Base-by-base conservation (phyloP, 1,284 basidiomycete species). In the Heterobasidion irregulare region DNA sequence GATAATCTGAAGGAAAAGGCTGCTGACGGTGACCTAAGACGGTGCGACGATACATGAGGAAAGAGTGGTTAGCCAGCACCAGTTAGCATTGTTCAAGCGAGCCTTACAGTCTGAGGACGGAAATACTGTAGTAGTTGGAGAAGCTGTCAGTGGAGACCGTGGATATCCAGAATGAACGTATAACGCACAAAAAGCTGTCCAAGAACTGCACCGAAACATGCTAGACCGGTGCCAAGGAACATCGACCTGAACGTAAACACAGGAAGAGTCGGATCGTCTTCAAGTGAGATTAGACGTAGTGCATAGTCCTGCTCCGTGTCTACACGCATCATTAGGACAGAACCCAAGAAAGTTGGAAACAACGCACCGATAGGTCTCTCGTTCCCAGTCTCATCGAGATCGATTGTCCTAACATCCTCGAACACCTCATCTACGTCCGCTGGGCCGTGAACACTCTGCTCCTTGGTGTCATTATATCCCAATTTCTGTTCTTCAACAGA, bases 201-300 rank as follows among this genome's bases (percentile, higher is more conserved):
- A 10, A 83, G 70, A 8, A 82, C 78, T 36, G 80, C 73, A 15
- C 76, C 78, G 64, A 83, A 80, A 59, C 77, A 78, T 4, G 78
- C 71, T 2, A 82, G 70, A 5, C 80, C 70, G 15, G 75, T 53
- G 54, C 75, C 73, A 52, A 76, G 67, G 65, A 78, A 73, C 65
- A 80, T 66, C 72, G 69, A 67, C 63, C 80, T 68, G 65, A 78
- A 74, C 7, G 78, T 78, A 59, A 71, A 66, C 12, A 75, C 70
- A 9, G 76, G 80, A 26, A 82, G 69, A 0, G 71, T 69, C 2
- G 79, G 77, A 65, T 86, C 83, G 63, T 86, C 83, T 16, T 80
- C 78, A 18, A 80, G 67, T 6, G 77, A 78, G 56, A 82, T 72
- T 6, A 82, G 70, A 50, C 75, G 76, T 16, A 73, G 72, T 16